phyloP scores from a whole-genome alignment of 768 basidiomycete species.

The Lactarius sanguifluus region DNA sequence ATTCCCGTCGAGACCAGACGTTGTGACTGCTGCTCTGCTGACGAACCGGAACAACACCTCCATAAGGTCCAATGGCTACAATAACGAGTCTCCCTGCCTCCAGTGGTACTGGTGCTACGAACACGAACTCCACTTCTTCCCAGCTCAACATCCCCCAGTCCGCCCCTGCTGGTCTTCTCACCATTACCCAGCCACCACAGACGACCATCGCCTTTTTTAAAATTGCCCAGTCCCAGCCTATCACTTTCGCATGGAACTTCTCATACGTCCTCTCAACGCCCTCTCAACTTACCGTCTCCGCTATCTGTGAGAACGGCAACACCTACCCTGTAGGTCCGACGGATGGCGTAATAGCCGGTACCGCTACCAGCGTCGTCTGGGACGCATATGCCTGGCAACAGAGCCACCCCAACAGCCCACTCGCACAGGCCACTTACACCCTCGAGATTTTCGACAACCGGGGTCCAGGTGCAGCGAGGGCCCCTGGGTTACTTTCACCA shows the following conservation, averaged over 20 bases:
- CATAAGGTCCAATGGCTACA: slow-evolving; percentile 3
- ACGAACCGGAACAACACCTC: not conserved
- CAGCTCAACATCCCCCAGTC: slow-evolving; percentile 44
- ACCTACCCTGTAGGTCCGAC: slow-evolving; percentile 87
- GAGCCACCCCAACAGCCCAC: slow-evolving; percentile 56
- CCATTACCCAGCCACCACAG: slow-evolving; percentile 78
- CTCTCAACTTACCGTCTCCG: slow-evolving; percentile 73
- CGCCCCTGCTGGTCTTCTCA: slow-evolving; percentile 61
- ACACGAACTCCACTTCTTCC: not conserved
- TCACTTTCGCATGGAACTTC: slow-evolving; percentile 93
- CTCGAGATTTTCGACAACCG: slow-evolving; percentile 80
- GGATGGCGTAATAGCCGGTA: slow-evolving; percentile 67
- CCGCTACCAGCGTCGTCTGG: slow-evolving; percentile 74
- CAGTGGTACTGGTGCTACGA: not conserved
- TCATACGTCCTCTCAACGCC: slow-evolving; percentile 72
- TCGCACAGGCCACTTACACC: slow-evolving; percentile 76
- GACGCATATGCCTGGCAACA: slow-evolving; percentile 76
- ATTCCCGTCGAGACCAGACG: not conserved
- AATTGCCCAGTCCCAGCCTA: slow-evolving; percentile 66
- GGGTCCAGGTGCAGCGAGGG: slow-evolving; percentile 59
- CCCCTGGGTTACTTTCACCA: slow-evolving; percentile 64
- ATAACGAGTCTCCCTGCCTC: not conserved
- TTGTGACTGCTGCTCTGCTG: not conserved
- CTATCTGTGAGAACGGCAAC: slow-evolving; percentile 82
- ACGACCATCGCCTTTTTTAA: slow-evolving; percentile 86